A percentile compares a stretch with the other conserved stretches of the same genome.
These are phyloP conservation scores for Arachis monticola DNA, from an alignment of 331 rosid genomes.

Conservation along the genomic window DNA sequence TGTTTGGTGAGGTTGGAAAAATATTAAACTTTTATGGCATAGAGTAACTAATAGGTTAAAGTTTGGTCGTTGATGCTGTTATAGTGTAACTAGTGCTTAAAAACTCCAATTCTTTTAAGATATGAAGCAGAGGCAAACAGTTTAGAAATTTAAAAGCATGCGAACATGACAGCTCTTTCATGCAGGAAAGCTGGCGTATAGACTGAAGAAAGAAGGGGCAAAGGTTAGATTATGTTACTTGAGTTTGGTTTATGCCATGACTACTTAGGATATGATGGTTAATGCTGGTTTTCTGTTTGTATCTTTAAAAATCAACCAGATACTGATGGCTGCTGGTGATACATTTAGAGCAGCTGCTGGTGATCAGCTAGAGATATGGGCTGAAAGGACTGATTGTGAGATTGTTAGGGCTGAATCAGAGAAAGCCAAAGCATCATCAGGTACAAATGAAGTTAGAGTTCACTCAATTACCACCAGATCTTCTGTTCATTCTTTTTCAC, in stretches of 20 bases:
- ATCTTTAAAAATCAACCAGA: conserved; percentile 56
- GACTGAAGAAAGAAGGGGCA: conserved; percentile 89
- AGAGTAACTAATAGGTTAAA: too few species aligned
- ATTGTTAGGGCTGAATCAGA: conserved; percentile 83
- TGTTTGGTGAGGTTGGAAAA: conserved; percentile 15
- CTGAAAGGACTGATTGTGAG: conserved; percentile 94
- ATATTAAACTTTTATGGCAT: too few species aligned
- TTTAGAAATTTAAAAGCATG: conserved; percentile 36
- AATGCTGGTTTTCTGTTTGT: conserved; percentile 28
- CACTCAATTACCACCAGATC: not conserved
- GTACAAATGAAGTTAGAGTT: conserved; percentile 45
- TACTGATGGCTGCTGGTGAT: conserved; percentile 97
- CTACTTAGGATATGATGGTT: conserved; percentile 7
- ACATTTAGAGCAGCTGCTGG: conserved; percentile 99
- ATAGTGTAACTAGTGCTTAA: too few species aligned
- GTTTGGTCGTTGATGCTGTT: too few species aligned
- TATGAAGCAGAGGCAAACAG: not conserved
- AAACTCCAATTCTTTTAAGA: not conserved
- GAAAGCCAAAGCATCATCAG: conserved; percentile 85
- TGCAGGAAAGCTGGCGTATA: conserved; percentile 95
- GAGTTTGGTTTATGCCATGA: too few species aligned
- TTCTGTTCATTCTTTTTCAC: conserved; percentile 13
- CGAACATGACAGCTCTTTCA: conserved; percentile 40
- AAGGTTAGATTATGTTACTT: conserved; percentile 57
- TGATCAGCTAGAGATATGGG: conserved; percentile 99